A percentile compares a stretch with the other conserved stretches of the same genome.
Evolutionary conservation across 345 rosid genomes (phyloP).

Genomic region (Hypericum perforatum): DNA sequence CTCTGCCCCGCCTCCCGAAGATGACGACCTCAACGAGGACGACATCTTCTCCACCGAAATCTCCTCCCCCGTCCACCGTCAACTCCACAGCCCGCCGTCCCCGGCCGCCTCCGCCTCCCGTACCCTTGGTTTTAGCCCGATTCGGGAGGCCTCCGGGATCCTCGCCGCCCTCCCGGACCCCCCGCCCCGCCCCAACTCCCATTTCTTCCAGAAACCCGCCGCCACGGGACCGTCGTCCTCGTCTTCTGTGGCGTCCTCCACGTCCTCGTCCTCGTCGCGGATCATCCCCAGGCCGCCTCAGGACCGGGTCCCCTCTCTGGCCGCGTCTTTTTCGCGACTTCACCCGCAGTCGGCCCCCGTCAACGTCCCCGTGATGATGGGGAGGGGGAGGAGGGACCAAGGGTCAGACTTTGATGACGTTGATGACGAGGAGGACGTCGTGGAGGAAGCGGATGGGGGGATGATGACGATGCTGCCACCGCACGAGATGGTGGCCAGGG

Average conservation of each 20-base stretch:
- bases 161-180: slow-evolving; percentile 61
- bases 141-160: slow-evolving; percentile 55
- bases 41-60: no score
- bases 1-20: no score
- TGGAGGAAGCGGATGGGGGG: slow-evolving; percentile 41
- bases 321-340: slow-evolving; percentile 19
- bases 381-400: slow-evolving; percentile 14
- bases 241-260: slow-evolving; percentile 23
- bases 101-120: background rate
- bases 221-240: slow-evolving; percentile 22
- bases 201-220: slow-evolving; percentile 44
- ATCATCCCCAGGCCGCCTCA: slow-evolving; percentile 56
- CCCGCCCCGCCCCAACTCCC: slow-evolving; percentile 13
- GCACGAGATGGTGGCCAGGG: slow-evolving; percentile 78
- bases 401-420: slow-evolving; percentile 42
- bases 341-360: slow-evolving; percentile 71
- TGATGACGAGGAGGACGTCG: slow-evolving; percentile 38
- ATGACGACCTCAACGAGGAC: no score
- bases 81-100: background rate
- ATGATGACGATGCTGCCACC: slow-evolving; percentile 66
- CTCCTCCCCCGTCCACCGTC: slow-evolving; percentile 3
- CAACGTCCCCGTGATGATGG: slow-evolving; percentile 42
- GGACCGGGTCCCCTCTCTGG: slow-evolving; percentile 28
- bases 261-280: slow-evolving; percentile 39
- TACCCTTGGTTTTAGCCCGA: background rate